Base-by-base conservation (phyloP, 2,329 filamentous ascomycete genomes). In the Aspergillus sp. region DNA sequence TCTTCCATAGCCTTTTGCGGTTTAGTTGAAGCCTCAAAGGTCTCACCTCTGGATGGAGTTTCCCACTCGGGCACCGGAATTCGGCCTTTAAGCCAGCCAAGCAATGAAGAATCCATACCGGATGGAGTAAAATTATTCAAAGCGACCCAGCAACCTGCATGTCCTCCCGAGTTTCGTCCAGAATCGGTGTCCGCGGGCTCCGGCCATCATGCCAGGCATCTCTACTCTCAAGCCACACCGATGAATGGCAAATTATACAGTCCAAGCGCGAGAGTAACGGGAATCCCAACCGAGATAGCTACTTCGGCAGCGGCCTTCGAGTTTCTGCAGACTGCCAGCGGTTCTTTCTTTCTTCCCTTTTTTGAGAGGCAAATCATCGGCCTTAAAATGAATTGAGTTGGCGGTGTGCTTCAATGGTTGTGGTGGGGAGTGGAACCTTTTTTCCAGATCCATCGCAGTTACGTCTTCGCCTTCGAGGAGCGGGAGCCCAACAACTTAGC, bases 41-140 rank as follows among this genome's bases (percentile, higher is more conserved):
- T 53, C 51, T 45, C 50, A 47, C 36, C 38, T 49, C 53, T 44
- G 60, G 58, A 55, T 59, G 30, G 17, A 51, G 53, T 61, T 62
- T 49, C 60, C 59, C 54, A 39, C 55, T 61, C 34, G 58, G 59
- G 44, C 24, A 20, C 32, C 41, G 24, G 44, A 49, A 39, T 41
- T 53, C 24, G 36, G 24, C 30, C 34, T 12, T 17, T 8, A 18
- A 32, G 38, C 15, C 20, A 9, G 36, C 49, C 32, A 13, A 15
- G 47, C 36, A 55, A 32, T 34, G 41, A 39, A 13, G 55, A 12
- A 48, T 15, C 44, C 39, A 53, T 60, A 45, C 60, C 48, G 17
- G 15, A 59, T 52, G 30, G 32, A 55, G 60, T 51, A 56, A 32
- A 48, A 49, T n/a, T 36, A 48, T 44, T 41, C 30, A 24, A 49